Evolutionary conservation across 176 grass and related monocot genomes (phyloP).

Genomic region (Triticum dicoccoides): DNA sequence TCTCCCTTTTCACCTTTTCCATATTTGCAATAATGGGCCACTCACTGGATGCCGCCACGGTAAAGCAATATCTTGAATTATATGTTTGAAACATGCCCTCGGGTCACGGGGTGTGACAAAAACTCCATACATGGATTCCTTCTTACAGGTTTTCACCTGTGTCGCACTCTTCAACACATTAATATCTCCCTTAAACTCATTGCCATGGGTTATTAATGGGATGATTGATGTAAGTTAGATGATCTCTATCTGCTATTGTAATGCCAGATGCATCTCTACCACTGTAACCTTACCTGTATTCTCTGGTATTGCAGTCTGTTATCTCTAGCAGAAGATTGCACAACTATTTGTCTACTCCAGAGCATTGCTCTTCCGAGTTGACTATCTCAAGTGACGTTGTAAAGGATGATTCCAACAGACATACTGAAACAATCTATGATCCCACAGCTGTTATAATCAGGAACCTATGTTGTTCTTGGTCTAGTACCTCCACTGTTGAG

Average conservation of each 20-base stretch:
- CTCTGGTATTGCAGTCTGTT: constrained; percentile 58
- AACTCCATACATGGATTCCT: constrained; percentile 15
- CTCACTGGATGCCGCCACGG: constrained; percentile 88
- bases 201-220: constrained; percentile 98
- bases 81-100: constrained; percentile 24
- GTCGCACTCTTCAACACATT: constrained; percentile 96
- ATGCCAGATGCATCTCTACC: background rate
- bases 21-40: constrained; percentile 82
- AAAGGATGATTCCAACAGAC: constrained; percentile 25
- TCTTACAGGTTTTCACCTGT: constrained; percentile 94
- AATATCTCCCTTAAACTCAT: constrained; percentile 93
- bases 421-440: constrained; percentile 24
- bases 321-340: constrained; percentile 81
- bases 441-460: constrained; percentile 38
- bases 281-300: constrained; percentile 3
- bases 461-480: constrained; percentile 66
- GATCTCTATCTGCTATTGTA: constrained; percentile 5
- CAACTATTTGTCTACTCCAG: constrained; percentile 79
- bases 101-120: background rate
- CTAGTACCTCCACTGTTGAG: constrained; percentile 45
- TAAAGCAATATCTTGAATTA: constrained; percentile 45
- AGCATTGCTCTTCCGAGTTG: constrained; percentile 34
- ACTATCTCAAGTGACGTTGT: constrained; percentile 22
- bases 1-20: constrained; percentile 92
- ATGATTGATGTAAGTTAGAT: constrained; percentile 88